phyloP scores from a whole-genome alignment of 257 asterid genomes.

The Petrea volubilis region DNA sequence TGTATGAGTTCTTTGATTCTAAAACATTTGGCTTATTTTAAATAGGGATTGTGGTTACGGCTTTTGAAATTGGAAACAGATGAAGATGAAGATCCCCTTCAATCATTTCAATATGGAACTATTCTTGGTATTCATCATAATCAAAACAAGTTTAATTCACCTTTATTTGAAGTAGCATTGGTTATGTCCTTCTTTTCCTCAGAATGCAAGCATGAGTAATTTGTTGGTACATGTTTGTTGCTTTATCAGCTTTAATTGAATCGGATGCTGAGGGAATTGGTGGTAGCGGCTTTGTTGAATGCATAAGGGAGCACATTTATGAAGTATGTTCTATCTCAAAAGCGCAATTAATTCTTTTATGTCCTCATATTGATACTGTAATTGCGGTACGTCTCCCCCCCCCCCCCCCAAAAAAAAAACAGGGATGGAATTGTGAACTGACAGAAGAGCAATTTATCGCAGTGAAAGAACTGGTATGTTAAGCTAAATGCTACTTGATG shows the following conservation, averaged over 20 bases:
- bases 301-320: slow-evolving; percentile 91
- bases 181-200: slow-evolving; percentile 13
- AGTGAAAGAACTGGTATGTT: slow-evolving; percentile 83
- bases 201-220: slow-evolving; percentile 19
- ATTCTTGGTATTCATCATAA: slow-evolving; percentile 67
- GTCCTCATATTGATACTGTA: slow-evolving; percentile 2
- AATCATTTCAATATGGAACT: slow-evolving; percentile 95
- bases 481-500: slow-evolving; percentile 23
- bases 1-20: no score
- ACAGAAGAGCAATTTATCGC: slow-evolving; percentile 92
- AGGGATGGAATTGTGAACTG: slow-evolving; percentile 80
- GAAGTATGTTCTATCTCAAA: slow-evolving; percentile 54
- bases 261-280: slow-evolving; percentile 99
- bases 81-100: slow-evolving; percentile 96
- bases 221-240: slow-evolving; percentile 31
- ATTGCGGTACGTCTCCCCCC: slow-evolving; percentile 26
- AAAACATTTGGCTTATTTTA: no score
- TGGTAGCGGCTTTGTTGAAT: slow-evolving; percentile 96
- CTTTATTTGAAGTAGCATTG: slow-evolving; percentile 3
- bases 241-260: slow-evolving; percentile 76
- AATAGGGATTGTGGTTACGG: slow-evolving; percentile 88
- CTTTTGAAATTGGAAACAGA: slow-evolving; percentile 88
- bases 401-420: not conserved
- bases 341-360: not conserved
- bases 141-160: slow-evolving; percentile 4